Evolutionary conservation across 2,329 filamentous ascomycete species (phyloP), one percentile per base, ranked within the genome.

Genomic region (Xylaria sp.): DNA sequence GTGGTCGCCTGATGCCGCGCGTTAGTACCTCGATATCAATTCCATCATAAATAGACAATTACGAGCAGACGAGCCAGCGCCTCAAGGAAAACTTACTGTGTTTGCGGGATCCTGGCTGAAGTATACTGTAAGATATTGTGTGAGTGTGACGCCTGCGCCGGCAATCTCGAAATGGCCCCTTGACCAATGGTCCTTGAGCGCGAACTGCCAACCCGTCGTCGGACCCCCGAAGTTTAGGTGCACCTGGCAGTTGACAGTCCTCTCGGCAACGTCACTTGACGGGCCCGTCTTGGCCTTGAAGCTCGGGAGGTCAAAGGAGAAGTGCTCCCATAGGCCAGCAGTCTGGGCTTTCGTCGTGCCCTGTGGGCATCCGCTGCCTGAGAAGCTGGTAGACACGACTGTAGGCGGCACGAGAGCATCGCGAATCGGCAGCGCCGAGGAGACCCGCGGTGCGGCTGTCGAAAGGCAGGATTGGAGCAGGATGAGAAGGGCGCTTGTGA

Each of bases 321-420:
- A 71, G 22, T 72, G 42, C 31, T 63, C 62, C 69, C 71, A 71
- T 3, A 66, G 63, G 3, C 65, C 31, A 5, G 55, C 65, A 3
- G 64, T 51, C 2, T 54, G 50, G n/a, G 62, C 67, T 6, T 45
- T 50, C 1, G 61, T 65, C 10, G 71, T 63, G 6, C 59, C 53
- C 51, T 73, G 71, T 0, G 71, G 72, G 42, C 71, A 73, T 1
- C 72, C 72, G 36, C 57, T 73, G 10, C 71, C 72, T 1, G 72
- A 73, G 45, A 73, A 73, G 25, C 71, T 71, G 15, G 66, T 31
- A 11, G 71, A 69, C 9, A 50, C 17, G 31, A 73, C 63, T 7
- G 45, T 54, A 2, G 69, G 70, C 22, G 69, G 69, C 5, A 65
- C 56, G 60, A 70, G 69, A 58, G 58, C 39, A 15, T 51, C 63